These are phyloP conservation scores for Epichloe glyceriae DNA, from an alignment of 2,329 filamentous ascomycete species.

Conservation along the genomic window DNA sequence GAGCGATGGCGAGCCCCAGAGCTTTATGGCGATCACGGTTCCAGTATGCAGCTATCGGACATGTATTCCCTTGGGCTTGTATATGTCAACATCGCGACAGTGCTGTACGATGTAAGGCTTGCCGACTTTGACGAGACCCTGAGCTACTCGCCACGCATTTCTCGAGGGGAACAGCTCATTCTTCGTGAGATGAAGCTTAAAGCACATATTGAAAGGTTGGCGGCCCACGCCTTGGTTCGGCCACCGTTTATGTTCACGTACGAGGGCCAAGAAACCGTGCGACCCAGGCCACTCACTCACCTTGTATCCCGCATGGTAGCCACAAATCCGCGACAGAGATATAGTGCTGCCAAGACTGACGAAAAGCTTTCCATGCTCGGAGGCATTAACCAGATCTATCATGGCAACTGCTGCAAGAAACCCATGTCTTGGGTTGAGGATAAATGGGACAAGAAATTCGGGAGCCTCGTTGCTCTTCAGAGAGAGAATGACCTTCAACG, in stretches of 20 bases:
- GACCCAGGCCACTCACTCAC: constrained; percentile 26
- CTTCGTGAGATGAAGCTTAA: constrained; percentile 23
- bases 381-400: constrained; percentile 34
- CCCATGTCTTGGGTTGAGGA: constrained; percentile 23
- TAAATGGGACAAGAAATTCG: constrained; percentile 24
- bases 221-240: constrained; percentile 20
- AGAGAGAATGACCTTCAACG: constrained; percentile 21
- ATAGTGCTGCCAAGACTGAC: constrained; percentile 24
- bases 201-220: constrained; percentile 21
- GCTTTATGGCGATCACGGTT: constrained; percentile 22
- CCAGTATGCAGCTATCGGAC: constrained; percentile 34
- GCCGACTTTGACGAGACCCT: constrained; percentile 27
- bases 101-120: constrained; percentile 27
- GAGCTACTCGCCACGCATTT: constrained; percentile 14
- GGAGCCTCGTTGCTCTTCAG: constrained; percentile 15
- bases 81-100: constrained; percentile 30
- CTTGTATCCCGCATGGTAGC: constrained; percentile 25
- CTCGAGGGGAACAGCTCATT: constrained; percentile 19
- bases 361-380: constrained; percentile 30
- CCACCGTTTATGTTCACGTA: constrained; percentile 25
- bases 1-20: constrained; percentile 34
- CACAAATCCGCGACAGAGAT: constrained; percentile 18
- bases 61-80: constrained; percentile 35
- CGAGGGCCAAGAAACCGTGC: constrained; percentile 24
- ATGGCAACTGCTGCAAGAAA: constrained; percentile 31